A percentile compares a stretch with the other conserved stretches of the same genome.
Conservation (phyloP, 139 green algal species). For the Closterium sp. region DNA sequence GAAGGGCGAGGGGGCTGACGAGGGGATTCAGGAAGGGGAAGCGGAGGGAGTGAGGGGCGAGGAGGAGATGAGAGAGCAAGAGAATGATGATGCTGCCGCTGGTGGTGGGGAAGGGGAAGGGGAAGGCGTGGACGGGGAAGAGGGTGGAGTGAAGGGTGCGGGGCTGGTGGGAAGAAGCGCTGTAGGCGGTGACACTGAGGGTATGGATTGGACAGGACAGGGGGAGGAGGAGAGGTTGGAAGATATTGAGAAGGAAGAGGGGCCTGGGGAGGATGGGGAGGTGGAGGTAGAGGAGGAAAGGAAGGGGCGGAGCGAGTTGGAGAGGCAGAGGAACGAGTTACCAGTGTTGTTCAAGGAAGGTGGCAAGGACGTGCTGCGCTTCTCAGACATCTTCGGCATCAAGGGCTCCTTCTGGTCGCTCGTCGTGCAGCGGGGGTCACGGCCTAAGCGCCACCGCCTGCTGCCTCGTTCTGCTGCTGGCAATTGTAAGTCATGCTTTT, state of each 20-base stretch:
- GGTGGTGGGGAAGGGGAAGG: neutral
- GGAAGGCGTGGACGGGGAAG: neutral
- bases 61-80: neutral
- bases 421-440: neutral
- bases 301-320: neutral
- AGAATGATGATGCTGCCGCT: neutral
- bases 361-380: slow-evolving; percentile 37
- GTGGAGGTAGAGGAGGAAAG: neutral
- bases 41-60: neutral
- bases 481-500: no score
- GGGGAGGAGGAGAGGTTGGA: neutral
- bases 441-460: neutral
- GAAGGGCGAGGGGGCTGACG: neutral
- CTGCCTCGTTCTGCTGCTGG: neutral
- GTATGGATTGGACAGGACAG: neutral
- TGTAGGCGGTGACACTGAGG: neutral
- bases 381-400: slow-evolving; percentile 39
- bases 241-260: neutral
- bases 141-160: neutral
- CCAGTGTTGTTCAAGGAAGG: slow-evolving; percentile 35
- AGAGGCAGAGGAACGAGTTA: slow-evolving; percentile 5
- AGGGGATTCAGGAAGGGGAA: neutral
- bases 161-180: neutral
- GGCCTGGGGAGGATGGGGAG: neutral
- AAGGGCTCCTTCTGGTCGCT: slow-evolving; percentile 28